phyloP scores from a whole-genome alignment of 2,329 filamentous ascomycete genomes.

The Elsinoe perseae region DNA sequence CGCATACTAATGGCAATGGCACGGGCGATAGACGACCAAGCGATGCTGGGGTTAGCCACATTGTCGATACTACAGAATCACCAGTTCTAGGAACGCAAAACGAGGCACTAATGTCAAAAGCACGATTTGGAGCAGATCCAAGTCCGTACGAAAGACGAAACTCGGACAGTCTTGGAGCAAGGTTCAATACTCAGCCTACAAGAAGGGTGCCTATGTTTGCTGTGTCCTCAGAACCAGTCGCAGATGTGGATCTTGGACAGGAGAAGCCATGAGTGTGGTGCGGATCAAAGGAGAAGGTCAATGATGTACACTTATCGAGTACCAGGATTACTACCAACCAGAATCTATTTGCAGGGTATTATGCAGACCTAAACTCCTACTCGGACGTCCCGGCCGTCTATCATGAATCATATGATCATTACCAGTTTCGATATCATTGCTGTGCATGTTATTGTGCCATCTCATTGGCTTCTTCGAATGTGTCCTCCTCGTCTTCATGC shows the following conservation, averaged over 20 bases:
- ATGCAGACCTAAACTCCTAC: neutral
- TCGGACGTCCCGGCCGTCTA: neutral
- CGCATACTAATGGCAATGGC: slow-evolving; percentile 6
- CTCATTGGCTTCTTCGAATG: slow-evolving; percentile 14
- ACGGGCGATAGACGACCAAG: slow-evolving; percentile 9
- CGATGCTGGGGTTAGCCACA: neutral
- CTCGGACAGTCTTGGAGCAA: slow-evolving; percentile 21
- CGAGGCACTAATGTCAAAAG: neutral
- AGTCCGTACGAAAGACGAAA: neutral
- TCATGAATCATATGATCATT: neutral
- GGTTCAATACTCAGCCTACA: slow-evolving; percentile 23
- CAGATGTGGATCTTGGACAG: slow-evolving; percentile 29
- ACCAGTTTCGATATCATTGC: neutral
- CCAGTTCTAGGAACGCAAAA: neutral
- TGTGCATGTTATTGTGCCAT: neutral
- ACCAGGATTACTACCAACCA: neutral
- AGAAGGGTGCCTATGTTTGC: slow-evolving; percentile 38
- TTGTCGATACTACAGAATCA: neutral
- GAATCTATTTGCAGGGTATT: slow-evolving; percentile 2
- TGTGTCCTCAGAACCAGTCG: slow-evolving; percentile 35
- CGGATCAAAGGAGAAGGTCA: neutral
- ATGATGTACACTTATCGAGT: no score
- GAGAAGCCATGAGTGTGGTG: neutral
- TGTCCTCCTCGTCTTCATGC: slow-evolving; percentile 7
- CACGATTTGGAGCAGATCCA: neutral